phyloP scores from a whole-genome alignment of 176 grass and related monocot genomes.

The Melocanna baccifera region DNA sequence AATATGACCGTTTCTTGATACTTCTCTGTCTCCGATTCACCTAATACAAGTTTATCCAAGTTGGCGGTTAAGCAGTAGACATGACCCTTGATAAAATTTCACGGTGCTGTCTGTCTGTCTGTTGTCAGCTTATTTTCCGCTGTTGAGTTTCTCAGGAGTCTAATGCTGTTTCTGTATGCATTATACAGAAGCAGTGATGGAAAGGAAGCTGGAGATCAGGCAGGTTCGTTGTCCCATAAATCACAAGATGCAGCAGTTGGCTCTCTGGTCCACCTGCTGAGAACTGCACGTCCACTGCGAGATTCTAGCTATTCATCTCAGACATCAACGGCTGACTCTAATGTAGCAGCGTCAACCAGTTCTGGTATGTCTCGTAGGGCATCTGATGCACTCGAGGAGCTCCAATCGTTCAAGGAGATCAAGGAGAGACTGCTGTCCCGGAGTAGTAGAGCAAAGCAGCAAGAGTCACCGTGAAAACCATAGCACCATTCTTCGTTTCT shows the following conservation, averaged over 20 bases:
- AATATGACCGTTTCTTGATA: neutral
- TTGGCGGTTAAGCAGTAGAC: neutral
- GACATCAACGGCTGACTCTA: conserved; percentile 41
- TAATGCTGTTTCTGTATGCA: neutral
- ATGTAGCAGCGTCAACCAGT: conserved; percentile 40
- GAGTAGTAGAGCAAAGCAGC: conserved; percentile 47
- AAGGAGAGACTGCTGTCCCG: conserved; percentile 58
- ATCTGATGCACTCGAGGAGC: conserved; percentile 71
- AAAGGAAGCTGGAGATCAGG: conserved; percentile 53
- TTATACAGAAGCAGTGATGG: conserved; percentile 65
- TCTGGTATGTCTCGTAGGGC: conserved; percentile 51
- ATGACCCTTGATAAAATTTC: neutral
- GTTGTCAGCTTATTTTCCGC: neutral
- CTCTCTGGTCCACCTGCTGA: conserved; percentile 69
- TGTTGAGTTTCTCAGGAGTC: neutral
- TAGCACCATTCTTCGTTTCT: conserved; percentile 34
- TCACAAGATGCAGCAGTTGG: conserved; percentile 87
- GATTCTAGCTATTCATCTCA: conserved; percentile 60
- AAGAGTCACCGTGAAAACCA: conserved; percentile 27
- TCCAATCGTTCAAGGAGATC: conserved; percentile 64
- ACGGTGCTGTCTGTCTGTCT: neutral
- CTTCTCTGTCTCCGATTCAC: neutral
- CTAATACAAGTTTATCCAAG: neutral
- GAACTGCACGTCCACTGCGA: conserved; percentile 51
- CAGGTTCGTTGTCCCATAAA: conserved; percentile 58